These are phyloP conservation scores for Boletus tomentosulus DNA, from an alignment of 768 basidiomycete genomes.

Conservation along the genomic window DNA sequence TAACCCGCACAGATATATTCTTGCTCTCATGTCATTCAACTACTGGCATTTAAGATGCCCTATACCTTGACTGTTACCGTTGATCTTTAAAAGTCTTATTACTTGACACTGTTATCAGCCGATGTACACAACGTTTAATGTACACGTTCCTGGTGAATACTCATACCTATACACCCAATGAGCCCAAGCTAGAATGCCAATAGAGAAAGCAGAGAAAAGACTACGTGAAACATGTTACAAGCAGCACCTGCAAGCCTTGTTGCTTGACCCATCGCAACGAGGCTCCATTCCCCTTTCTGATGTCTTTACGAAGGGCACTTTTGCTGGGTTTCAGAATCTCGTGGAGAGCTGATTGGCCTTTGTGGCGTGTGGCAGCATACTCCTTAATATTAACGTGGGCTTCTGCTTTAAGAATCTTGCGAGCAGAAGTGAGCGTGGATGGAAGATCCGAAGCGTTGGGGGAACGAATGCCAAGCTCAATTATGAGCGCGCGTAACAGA, in stretches of 20 bases:
- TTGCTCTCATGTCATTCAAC: slow-evolving; percentile 1
- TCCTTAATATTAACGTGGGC: slow-evolving; percentile 60
- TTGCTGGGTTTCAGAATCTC: slow-evolving; percentile 59
- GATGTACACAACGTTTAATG: background rate
- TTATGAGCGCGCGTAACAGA: slow-evolving; percentile 67
- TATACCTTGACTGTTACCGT: slow-evolving; percentile 18
- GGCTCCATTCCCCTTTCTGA: slow-evolving; percentile 45
- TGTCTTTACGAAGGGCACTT: slow-evolving; percentile 56
- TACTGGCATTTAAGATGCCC: slow-evolving; percentile 13
- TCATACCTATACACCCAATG: background rate
- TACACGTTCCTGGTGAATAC: background rate
- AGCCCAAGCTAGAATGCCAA: background rate
- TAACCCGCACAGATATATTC: background rate
- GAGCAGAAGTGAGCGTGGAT: slow-evolving; percentile 59
- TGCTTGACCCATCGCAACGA: slow-evolving; percentile 60
- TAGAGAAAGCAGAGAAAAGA: background rate
- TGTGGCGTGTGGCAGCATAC: slow-evolving; percentile 44
- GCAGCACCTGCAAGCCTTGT: slow-evolving; percentile 56
- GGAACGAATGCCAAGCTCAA: slow-evolving; percentile 65
- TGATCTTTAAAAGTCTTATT: background rate
- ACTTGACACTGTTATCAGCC: background rate
- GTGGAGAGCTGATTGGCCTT: slow-evolving; percentile 60
- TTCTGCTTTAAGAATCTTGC: slow-evolving; percentile 56
- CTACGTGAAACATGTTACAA: slow-evolving; percentile 49
- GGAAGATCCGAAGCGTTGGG: slow-evolving; percentile 48